Evolutionary conservation across 257 asterid species (phyloP), one percentile per base, ranked within the genome.

Genomic region (Salvia hispanica): DNA sequence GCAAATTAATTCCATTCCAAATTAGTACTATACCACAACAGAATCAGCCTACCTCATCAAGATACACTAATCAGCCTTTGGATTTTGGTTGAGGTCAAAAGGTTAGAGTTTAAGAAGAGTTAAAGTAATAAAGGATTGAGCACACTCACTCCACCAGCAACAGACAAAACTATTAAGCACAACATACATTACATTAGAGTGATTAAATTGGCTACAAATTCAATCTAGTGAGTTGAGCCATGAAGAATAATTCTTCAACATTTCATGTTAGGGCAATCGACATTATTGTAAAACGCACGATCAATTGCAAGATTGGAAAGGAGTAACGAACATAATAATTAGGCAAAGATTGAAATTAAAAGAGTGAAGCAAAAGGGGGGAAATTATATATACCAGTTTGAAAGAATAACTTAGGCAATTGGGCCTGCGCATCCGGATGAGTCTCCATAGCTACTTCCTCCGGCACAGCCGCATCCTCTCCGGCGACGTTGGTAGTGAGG

Each of bases 351-450:
- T 10, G 46, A 5, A 3, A 42, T 36, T 9, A 39, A 40, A 34
- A 13, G 36, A 58, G 28, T 1, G 52, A 61, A 9, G 37, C 15
- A 10, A 39, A 0, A 25, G 15, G 14, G n/a, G 14, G 0, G 10
- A 9, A 25, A 21, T 9, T 2, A 14, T 2, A 7, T 15, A 47
- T 83, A 85, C 96, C 97, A 2, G 81, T 75, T 69, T 76, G 76
- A 18, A 72, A 43, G 18, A 81, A 58, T 66, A 85, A 56, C 44
- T 75, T 72, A 40, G 74, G 51, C 1, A 62, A 79, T 14, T 61
- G 73, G 13, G 76, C 78, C 76, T 71, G 86, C 37, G 78, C 81
- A 25, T 86, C 92, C 77, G 85, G 90, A 33, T 86, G 90, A 0
- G 93, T 76, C 70, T 72, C 86, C 79, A 81, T 78, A 69, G 69